These are phyloP conservation scores for Tillandsia fasciculata DNA, from an alignment of 176 grass and related monocot genomes.

Conservation along the genomic window DNA sequence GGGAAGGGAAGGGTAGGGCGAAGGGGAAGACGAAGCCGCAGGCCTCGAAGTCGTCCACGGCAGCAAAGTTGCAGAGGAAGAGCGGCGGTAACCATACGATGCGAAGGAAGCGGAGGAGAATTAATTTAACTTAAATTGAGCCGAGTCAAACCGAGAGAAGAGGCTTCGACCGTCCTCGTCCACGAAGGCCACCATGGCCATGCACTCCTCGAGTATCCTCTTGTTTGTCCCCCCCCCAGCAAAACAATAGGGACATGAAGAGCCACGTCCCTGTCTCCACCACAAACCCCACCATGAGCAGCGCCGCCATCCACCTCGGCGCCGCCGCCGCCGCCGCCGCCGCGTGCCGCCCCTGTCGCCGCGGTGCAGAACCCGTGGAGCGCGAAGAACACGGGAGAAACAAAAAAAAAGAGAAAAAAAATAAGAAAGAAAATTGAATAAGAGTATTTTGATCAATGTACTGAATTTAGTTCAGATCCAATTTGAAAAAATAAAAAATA, in stretches of 20 bases:
- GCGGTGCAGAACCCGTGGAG: constrained; percentile 40
- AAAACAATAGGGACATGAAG: constrained; percentile 35
- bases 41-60: too few species aligned
- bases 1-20: too few species aligned
- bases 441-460: too few species aligned
- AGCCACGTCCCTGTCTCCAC: constrained; percentile 32
- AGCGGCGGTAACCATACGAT: too few species aligned
- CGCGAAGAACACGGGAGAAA: constrained; percentile 30
- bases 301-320: neutral
- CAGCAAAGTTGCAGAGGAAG: too few species aligned
- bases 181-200: constrained; percentile 27
- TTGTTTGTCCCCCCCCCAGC: constrained; percentile 33
- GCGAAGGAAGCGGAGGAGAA: too few species aligned
- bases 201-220: constrained; percentile 29
- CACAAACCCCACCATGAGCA: constrained; percentile 43
- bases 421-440: too few species aligned
- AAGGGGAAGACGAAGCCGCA: too few species aligned
- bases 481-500: too few species aligned
- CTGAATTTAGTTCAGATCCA: too few species aligned
- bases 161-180: constrained; percentile 4
- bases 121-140: neutral
- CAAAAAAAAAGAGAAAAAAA: too few species aligned
- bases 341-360: neutral
- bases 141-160: neutral
- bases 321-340: too few species aligned